These are phyloP conservation scores for Rhodotorula glutinis DNA, from an alignment of 1,284 basidiomycete species.

Conservation along the genomic window DNA sequence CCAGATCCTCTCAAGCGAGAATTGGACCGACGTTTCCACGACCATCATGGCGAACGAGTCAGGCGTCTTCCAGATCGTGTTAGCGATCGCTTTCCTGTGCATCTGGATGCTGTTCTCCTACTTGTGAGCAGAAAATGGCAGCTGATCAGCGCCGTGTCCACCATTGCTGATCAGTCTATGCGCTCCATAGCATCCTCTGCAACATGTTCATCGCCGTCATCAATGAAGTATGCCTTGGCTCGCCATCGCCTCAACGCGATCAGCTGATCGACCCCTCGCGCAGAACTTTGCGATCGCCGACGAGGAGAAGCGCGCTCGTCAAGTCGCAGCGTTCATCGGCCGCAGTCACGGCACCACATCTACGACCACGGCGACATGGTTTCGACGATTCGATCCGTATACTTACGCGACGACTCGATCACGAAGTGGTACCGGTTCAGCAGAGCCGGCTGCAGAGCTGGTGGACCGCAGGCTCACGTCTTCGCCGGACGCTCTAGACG, in stretches of 20 bases:
- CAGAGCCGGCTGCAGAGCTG: background rate
- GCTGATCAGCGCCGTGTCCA: background rate
- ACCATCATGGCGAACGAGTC: conserved; percentile 63
- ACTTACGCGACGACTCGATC: conserved; percentile 57
- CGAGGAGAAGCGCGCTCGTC: conserved; percentile 66
- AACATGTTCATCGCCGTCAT: conserved; percentile 99
- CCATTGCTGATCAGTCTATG: background rate
- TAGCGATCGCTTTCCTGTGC: conserved; percentile 72
- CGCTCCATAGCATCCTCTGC: conserved; percentile 72
- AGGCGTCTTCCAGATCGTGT: conserved; percentile 61
- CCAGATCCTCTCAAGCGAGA: conserved; percentile 80
- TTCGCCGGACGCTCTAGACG: conserved; percentile 3
- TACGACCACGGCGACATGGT: conserved; percentile 59
- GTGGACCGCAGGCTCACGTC: conserved; percentile 1
- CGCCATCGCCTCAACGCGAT: background rate
- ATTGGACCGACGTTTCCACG: conserved; percentile 87
- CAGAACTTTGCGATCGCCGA: conserved; percentile 86
- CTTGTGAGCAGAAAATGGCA: conserved; percentile 12
- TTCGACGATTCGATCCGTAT: conserved; percentile 82
- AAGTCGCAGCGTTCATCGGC: conserved; percentile 61
- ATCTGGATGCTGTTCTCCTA: conserved; percentile 92
- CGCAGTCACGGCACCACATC: conserved; percentile 48
- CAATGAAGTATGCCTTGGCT: conserved; percentile 60
- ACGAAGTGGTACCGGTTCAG: no score
- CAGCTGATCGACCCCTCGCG: background rate